phyloP scores from a whole-genome alignment of 73 alveolate species.

The Uronychia setigera region DNA sequence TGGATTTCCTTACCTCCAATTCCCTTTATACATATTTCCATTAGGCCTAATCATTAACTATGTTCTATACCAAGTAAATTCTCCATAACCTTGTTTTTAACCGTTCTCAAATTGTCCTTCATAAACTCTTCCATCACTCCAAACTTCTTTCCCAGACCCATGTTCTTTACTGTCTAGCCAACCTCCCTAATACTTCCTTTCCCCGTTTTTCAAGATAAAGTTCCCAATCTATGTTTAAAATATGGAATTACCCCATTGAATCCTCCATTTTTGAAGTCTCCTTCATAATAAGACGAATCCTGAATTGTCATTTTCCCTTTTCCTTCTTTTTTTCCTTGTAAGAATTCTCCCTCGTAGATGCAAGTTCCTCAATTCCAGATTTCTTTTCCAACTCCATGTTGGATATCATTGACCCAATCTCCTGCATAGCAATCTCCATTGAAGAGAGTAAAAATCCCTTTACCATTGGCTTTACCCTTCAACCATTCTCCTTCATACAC shows the following conservation, averaged over 20 bases:
- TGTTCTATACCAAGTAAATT: slow-evolving; percentile 34
- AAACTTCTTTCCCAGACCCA: not conserved
- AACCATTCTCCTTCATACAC: slow-evolving; percentile 50
- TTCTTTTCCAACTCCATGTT: slow-evolving; percentile 75
- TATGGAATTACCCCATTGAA: too few species aligned
- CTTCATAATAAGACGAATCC: slow-evolving; percentile 43
- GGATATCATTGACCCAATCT: slow-evolving; percentile 75
- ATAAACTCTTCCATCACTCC: not conserved
- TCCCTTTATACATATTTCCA: slow-evolving; percentile 72
- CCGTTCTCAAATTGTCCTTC: not conserved
- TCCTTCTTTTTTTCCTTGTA: slow-evolving; percentile 40
- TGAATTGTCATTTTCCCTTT: slow-evolving; percentile 22
- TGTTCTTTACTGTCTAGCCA: not conserved
- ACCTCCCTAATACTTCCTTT: not conserved
- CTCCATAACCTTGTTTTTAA: slow-evolving; percentile 44
- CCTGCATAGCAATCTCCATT: slow-evolving; percentile 82
- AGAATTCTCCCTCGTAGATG: slow-evolving; percentile 48
- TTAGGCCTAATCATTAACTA: slow-evolving; percentile 63
- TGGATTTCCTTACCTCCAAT: slow-evolving; percentile 53
- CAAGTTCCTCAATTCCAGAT: slow-evolving; percentile 29
- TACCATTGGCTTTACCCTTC: slow-evolving; percentile 83
- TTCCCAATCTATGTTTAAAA: too few species aligned
- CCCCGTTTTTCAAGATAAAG: slow-evolving; percentile 2
- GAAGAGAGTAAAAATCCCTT: slow-evolving; percentile 80
- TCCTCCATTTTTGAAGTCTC: slow-evolving; percentile 40